Base-by-base conservation (phyloP, 768 basidiomycete species). In the Trametes cubensis region DNA sequence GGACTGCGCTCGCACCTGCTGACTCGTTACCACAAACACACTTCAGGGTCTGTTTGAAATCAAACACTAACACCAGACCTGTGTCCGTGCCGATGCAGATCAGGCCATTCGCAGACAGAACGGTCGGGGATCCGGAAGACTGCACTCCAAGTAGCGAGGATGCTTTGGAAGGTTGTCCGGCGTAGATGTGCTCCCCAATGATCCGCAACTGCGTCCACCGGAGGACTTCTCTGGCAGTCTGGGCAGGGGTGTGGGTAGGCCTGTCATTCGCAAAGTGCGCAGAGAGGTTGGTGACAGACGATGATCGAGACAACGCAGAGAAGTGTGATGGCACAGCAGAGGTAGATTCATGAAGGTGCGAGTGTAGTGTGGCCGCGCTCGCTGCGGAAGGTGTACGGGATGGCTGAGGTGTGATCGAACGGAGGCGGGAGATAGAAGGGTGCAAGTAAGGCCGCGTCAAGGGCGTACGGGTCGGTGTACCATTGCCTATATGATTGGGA, bases 1-100 rank as follows among this genome's bases (percentile, higher is more conserved):
- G 48, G 28, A 47, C 23, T 46, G 30, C 21, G 11, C 55, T 71
- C 72, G 53, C 74, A 95, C 94, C 84, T 66, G 83, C 77, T 18
- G 76, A 59, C 55, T 91, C 86, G 55, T 78, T 84, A 10, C 93
- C 93, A 66, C 94, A 94, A 11, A 95, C 77, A 66, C 87, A 86
- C 66, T 85, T 85, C 64, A 96, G 70, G 6, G 86, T 86, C 73
- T 98, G 96, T 69, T 88, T 88, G 72, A 97, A 98, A 73, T 94
- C 93, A 73, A 93, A 95, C 2, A 98, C 89, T 50, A 86, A 80
- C 45, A 91, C 80, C 69, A 82, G 85, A 14, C 95, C 97, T 30
- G 79, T 79, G 48, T 88, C 86, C 7, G 91, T 95, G 17, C 97
- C 97, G 7, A 98, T 78, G 66, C 94, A 97, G 38, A 99, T 85